Conservation (phyloP, 306 rosid species). For the Vigna radiata region DNA sequence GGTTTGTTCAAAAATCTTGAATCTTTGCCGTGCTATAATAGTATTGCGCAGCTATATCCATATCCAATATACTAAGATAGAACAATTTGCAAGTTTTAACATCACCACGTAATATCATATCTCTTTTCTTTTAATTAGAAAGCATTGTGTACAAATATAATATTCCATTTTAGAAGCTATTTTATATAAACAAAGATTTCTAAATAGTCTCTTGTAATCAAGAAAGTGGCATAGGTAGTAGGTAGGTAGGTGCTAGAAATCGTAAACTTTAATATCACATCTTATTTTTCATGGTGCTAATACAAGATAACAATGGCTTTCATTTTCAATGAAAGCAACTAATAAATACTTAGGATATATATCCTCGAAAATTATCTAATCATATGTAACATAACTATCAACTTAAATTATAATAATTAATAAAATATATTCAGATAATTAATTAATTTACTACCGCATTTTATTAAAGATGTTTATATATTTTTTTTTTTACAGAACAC, state of each 20-base stretch:
- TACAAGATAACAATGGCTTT: neutral
- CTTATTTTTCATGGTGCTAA: neutral
- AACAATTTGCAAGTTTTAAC: neutral
- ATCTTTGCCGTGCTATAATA: neutral
- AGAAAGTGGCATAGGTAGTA: neutral
- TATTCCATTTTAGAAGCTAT: neutral
- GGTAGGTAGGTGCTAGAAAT: neutral
- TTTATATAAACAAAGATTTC: neutral
- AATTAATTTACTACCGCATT: no score
- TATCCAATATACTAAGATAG: neutral
- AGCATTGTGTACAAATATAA: neutral
- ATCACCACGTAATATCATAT: neutral
- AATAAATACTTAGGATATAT: neutral
- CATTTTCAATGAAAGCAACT: neutral
- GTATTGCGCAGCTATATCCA: neutral
- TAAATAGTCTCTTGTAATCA: neutral
- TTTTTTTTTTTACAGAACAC: neutral
- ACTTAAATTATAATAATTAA: no score
- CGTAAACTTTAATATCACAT: neutral
- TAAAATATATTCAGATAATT: no score
- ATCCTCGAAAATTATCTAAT: neutral
- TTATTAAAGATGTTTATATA: no score
- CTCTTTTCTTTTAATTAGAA: neutral
- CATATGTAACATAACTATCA: no score
- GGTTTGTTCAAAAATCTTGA: neutral